Conservation (phyloP, 768 basidiomycete species). For the Pulveroboletus sp. region DNA sequence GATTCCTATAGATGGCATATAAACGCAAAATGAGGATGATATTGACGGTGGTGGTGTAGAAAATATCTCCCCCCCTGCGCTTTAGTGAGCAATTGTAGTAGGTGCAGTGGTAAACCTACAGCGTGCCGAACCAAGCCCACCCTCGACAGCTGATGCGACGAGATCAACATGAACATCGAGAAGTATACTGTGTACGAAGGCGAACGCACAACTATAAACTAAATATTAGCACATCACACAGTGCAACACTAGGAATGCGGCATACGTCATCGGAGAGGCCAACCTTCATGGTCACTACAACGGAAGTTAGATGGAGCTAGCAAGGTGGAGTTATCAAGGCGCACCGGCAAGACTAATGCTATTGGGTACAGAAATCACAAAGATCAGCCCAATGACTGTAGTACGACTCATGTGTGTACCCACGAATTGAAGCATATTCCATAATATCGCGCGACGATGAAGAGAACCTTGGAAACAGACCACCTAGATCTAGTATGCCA, state of each 20-base stretch:
- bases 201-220: slow-evolving; percentile 1
- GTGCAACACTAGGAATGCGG: not conserved
- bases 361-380: not conserved
- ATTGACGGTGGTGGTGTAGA: slow-evolving; percentile 4
- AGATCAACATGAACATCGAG: not conserved
- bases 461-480: not conserved
- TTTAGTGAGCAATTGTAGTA: not conserved
- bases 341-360: not conserved
- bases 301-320: not conserved
- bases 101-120: not conserved
- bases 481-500: not conserved
- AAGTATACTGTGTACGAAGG: not conserved
- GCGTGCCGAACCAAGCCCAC: not conserved
- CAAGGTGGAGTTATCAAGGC: not conserved
- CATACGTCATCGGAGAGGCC: not conserved
- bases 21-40: slow-evolving; percentile 1
- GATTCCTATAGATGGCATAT: slow-evolving; percentile 1
- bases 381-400: not conserved
- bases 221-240: not conserved
- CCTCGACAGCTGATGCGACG: not conserved
- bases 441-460: slow-evolving; percentile 7
- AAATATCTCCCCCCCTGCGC: slow-evolving; percentile 1
- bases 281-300: not conserved
- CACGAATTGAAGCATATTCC: not conserved
- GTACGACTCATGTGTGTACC: not conserved